phyloP scores from a whole-genome alignment of 352 stramenopile genomes.

The Globisporangium parvum region DNA sequence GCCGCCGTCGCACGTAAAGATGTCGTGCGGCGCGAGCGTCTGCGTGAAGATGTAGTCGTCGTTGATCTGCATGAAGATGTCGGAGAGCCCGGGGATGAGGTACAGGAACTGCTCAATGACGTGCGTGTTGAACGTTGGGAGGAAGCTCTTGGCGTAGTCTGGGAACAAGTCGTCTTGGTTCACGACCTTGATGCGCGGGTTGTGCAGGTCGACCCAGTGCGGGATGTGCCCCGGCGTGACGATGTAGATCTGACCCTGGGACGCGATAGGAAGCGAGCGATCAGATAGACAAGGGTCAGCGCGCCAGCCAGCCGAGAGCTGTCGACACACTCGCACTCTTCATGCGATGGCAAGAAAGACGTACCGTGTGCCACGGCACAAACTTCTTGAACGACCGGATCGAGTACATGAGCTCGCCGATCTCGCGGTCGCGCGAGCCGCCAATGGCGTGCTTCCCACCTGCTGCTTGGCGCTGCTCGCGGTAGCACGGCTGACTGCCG shows the following conservation, averaged over 20 bases:
- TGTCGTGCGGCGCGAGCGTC: constrained; percentile 72
- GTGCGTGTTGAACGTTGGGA: constrained; percentile 86
- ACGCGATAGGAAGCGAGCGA: no score
- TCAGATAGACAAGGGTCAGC: no score
- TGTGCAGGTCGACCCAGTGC: constrained; percentile 75
- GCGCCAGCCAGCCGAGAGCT: no score
- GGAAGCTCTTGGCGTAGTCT: constrained; percentile 68
- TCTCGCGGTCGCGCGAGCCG: constrained; percentile 80
- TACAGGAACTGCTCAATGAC: constrained; percentile 89
- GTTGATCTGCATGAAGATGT: constrained; percentile 89
- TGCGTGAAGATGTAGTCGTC: constrained; percentile 88
- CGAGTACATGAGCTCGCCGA: constrained; percentile 85
- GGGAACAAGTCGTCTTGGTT: constrained; percentile 86
- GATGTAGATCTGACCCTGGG: constrained; percentile 80
- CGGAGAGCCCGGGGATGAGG: constrained; percentile 76
- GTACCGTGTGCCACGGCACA: constrained; percentile 67
- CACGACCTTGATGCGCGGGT: constrained; percentile 80
- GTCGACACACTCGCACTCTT: no score
- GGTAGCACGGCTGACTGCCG: constrained; percentile 82
- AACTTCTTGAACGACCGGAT: constrained; percentile 84
- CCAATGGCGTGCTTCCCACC: constrained; percentile 69
- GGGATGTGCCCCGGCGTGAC: constrained; percentile 79
- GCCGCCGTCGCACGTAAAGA: constrained; percentile 84
- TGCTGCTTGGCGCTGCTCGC: constrained; percentile 47
- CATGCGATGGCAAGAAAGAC: no score